Conservation (phyloP, 2,329 filamentous ascomycete species). For the Calonectria pauciramosa region DNA sequence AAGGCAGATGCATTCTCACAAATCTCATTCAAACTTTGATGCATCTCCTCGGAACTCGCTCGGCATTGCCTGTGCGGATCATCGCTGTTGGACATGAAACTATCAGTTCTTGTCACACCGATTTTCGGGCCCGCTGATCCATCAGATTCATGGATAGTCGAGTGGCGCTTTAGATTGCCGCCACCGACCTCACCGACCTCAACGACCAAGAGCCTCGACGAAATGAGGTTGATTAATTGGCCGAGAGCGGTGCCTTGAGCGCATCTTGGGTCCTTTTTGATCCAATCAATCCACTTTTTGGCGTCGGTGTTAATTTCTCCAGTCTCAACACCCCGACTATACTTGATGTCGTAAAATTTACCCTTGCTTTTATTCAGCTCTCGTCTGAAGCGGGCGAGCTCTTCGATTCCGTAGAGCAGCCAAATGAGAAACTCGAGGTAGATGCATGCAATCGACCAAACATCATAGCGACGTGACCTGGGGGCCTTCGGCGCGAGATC, state of each 20-base stretch:
- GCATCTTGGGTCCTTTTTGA: background rate
- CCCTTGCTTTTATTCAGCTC: background rate
- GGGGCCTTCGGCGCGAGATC: slow-evolving; percentile 2
- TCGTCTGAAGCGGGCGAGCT: slow-evolving; percentile 14
- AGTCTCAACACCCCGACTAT: background rate
- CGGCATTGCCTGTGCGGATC: background rate
- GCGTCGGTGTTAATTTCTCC: background rate
- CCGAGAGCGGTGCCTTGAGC: background rate
- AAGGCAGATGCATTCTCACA: background rate
- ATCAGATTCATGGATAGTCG: background rate
- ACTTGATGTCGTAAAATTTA: background rate
- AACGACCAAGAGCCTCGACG: background rate
- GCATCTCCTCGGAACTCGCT: background rate
- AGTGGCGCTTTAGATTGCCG: background rate
- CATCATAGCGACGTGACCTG: slow-evolving; percentile 44
- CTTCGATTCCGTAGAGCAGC: slow-evolving; percentile 40
- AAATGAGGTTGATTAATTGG: background rate
- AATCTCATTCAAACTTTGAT: background rate
- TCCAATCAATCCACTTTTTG: slow-evolving; percentile 9
- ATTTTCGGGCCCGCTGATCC: background rate
- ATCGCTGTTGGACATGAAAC: no score
- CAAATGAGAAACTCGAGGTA: slow-evolving; percentile 47
- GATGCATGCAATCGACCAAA: slow-evolving; percentile 50
- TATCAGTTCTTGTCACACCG: background rate
- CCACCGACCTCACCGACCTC: background rate